Conservation (phyloP, 164 flowering plant species). For the Vitis amurensis region DNA sequence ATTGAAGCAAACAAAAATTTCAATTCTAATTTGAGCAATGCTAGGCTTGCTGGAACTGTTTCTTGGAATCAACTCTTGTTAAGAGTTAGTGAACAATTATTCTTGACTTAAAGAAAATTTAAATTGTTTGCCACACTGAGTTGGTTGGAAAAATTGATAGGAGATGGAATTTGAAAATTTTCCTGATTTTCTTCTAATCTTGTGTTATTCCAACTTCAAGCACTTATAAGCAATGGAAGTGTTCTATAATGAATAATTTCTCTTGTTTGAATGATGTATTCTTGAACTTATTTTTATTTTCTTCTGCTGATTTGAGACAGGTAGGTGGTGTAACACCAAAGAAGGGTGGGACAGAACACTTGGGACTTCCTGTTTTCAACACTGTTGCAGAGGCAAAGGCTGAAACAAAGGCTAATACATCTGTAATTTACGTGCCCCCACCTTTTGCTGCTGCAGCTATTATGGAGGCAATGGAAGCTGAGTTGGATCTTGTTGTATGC, state of each 20-base stretch:
- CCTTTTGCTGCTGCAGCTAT: slow-evolving; percentile 98
- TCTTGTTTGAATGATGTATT: background rate
- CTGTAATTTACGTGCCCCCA: slow-evolving; percentile 96
- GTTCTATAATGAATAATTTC: background rate
- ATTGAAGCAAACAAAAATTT: no score
- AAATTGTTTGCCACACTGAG: no score
- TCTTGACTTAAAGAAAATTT: no score
- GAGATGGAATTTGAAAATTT: no score
- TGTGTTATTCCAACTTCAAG: no score
- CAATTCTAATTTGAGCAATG: no score
- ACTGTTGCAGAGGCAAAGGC: slow-evolving; percentile 98
- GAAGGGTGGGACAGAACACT: slow-evolving; percentile 90
- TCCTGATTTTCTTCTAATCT: no score
- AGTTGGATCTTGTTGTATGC: slow-evolving; percentile 92
- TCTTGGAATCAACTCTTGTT: no score
- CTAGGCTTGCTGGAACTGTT: no score
- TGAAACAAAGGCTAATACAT: slow-evolving; percentile 95
- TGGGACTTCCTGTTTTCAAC: slow-evolving; percentile 97
- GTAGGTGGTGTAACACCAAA: slow-evolving; percentile 98
- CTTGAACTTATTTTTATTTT: background rate
- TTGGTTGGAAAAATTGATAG: no score
- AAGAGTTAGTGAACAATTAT: no score
- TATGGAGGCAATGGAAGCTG: slow-evolving; percentile 95
- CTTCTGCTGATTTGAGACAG: slow-evolving; percentile 27
- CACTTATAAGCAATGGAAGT: background rate